Conservation (phyloP, 768 basidiomycete genomes). For the Suillus subaureus region DNA sequence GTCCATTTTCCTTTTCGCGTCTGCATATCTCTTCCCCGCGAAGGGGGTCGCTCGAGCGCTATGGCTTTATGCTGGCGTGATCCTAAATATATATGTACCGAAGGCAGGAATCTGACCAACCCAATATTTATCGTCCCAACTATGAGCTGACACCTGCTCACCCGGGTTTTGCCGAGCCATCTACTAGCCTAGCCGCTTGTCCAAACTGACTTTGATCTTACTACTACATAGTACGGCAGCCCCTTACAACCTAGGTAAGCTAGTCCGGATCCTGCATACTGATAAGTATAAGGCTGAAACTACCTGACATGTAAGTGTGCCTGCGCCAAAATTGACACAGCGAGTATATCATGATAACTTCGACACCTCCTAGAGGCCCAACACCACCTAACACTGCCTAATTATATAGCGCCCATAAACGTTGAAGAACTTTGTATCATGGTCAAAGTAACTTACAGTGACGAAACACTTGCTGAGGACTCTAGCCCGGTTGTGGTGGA, state of each 20-base stretch:
- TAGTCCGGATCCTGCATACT: not conserved
- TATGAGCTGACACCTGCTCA: not conserved
- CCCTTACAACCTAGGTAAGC: not conserved
- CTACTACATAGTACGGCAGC: not conserved
- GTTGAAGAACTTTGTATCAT: constrained; percentile 11
- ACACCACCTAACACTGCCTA: not conserved
- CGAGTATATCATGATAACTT: not conserved
- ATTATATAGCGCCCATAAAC: not conserved
- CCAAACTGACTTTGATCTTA: not conserved
- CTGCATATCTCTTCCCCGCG: constrained; percentile 71
- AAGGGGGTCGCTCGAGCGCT: constrained; percentile 37
- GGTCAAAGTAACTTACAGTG: constrained; percentile 57
- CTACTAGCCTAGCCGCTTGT: not conserved
- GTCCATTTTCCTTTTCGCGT: constrained; percentile 63
- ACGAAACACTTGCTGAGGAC: constrained; percentile 58
- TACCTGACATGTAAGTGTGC: not conserved
- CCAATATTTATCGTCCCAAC: not conserved
- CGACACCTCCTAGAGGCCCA: not conserved
- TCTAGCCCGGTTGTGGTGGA: constrained; percentile 59
- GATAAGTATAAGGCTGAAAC: not conserved
- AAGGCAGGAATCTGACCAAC: constrained; percentile 1
- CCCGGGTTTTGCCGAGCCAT: constrained; percentile 10
- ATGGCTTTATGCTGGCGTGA: not conserved
- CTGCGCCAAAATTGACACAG: not conserved
- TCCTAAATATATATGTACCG: not conserved